phyloP scores from a whole-genome alignment of 257 asterid genomes.

The Galeopsis tetrahit region DNA sequence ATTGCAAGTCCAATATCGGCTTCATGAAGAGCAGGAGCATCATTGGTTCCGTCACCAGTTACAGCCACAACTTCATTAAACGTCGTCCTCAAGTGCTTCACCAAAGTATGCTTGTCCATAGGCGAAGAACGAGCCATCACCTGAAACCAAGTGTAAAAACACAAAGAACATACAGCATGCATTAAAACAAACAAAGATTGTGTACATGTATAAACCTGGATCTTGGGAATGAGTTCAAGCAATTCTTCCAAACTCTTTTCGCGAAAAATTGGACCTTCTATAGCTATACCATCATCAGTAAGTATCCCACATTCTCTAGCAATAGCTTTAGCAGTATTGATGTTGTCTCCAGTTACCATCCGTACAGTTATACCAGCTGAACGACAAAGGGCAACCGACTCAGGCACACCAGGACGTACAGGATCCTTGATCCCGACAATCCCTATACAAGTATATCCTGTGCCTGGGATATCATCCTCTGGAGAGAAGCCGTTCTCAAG shows the following conservation, averaged over 20 bases:
- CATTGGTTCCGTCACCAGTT: slow-evolving; percentile 70
- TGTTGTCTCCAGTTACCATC: slow-evolving; percentile 97
- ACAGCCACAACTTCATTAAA: slow-evolving; percentile 78
- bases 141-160: slow-evolving; percentile 33
- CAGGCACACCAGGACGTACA: slow-evolving; percentile 88
- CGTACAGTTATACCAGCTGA: slow-evolving; percentile 88
- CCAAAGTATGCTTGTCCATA: slow-evolving; percentile 87
- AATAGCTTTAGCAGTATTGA: slow-evolving; percentile 89
- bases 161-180: not conserved
- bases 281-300: slow-evolving; percentile 88
- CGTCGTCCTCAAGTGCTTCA: slow-evolving; percentile 86
- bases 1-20: slow-evolving; percentile 69
- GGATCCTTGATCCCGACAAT: slow-evolving; percentile 93
- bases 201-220: slow-evolving; percentile 54
- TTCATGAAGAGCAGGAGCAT: slow-evolving; percentile 68
- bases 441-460: slow-evolving; percentile 77
- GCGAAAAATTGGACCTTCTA: slow-evolving; percentile 91
- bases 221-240: slow-evolving; percentile 74
- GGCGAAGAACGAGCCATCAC: slow-evolving; percentile 99
- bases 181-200: not conserved
- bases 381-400: slow-evolving; percentile 90
- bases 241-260: slow-evolving; percentile 78
- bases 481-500: slow-evolving; percentile 64
- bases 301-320: slow-evolving; percentile 97
- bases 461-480: slow-evolving; percentile 61